These are phyloP conservation scores for Candida taoyuanica DNA, from an alignment of 805 yeast genomes.

Conservation along the genomic window DNA sequence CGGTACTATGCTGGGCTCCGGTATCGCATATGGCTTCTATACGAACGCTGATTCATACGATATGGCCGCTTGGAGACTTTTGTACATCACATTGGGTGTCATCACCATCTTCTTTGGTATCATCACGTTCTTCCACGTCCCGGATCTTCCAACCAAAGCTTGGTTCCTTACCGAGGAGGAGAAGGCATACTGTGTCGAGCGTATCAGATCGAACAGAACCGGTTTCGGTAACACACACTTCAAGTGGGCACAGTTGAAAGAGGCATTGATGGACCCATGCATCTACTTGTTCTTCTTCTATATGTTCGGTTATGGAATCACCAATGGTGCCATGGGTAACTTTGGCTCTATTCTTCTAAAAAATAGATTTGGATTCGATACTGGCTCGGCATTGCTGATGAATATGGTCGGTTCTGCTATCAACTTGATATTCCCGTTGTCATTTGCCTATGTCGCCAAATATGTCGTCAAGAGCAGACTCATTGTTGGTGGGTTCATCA, in stretches of 20 bases:
- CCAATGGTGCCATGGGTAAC: constrained; percentile 44
- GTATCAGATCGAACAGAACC: constrained; percentile 48
- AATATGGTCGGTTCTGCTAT: constrained; percentile 34
- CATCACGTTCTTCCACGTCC: constrained; percentile 43
- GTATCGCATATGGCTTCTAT: constrained; percentile 52
- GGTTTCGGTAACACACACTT: constrained; percentile 54
- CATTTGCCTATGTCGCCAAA: constrained; percentile 6
- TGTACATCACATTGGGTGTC: constrained; percentile 55
- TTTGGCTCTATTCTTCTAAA: constrained; percentile 15
- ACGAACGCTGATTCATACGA: constrained; percentile 32
- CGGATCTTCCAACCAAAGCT: constrained; percentile 49
- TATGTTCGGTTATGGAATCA: constrained; percentile 38
- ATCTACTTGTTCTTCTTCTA: constrained; percentile 43
- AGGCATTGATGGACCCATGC: constrained; percentile 46
- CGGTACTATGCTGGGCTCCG: constrained; percentile 43
- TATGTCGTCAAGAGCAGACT: constrained; percentile 4
- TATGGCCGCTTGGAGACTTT: constrained; percentile 52
- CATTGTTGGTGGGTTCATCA: constrained; percentile 5
- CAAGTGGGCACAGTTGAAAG: constrained; percentile 49
- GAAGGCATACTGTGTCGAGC: constrained; percentile 41
- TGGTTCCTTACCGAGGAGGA: constrained; percentile 43
- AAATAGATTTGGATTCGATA: constrained; percentile 21
- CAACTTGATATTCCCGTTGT: constrained; percentile 23
- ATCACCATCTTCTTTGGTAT: constrained; percentile 52
- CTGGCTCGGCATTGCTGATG: constrained; percentile 30